Conservation (phyloP, 208 protist species). For the Phytomonas francai region DNA sequence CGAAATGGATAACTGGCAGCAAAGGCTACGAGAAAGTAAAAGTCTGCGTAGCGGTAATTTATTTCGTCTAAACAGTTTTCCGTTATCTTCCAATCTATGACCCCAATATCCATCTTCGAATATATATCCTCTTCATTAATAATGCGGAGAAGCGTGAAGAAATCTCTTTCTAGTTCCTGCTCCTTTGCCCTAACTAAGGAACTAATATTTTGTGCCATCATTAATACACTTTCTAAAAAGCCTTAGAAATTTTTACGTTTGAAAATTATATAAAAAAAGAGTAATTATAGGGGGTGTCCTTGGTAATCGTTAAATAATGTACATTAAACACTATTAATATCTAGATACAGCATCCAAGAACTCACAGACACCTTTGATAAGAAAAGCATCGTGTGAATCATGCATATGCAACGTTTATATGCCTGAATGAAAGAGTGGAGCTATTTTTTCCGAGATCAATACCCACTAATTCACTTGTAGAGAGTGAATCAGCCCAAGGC, state of each 20-base stretch:
- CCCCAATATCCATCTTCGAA: constrained; percentile 19
- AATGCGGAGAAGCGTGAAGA: constrained; percentile 54
- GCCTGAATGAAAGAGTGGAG: background rate
- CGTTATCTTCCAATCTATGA: constrained; percentile 54
- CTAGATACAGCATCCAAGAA: background rate
- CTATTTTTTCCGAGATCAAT: background rate
- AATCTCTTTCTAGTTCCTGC: constrained; percentile 35
- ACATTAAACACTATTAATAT: background rate
- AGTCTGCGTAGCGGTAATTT: constrained; percentile 72
- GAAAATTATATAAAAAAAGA: background rate
- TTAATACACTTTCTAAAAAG: background rate
- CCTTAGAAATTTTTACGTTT: background rate
- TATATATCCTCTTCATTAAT: constrained; percentile 14
- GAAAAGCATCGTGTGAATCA: background rate
- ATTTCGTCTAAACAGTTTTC: constrained; percentile 75
- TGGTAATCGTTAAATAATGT: background rate
- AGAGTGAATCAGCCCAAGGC: background rate
- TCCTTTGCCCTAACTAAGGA: constrained; percentile 13
- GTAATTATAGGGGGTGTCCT: background rate
- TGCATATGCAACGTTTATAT: background rate
- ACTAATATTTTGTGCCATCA: background rate
- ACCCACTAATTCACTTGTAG: background rate
- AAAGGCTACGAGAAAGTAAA: constrained; percentile 54
- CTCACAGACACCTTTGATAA: background rate
- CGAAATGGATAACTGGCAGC: constrained; percentile 30